phyloP scores from a whole-genome alignment of 306 rosid species.

The Alnus rubra region DNA sequence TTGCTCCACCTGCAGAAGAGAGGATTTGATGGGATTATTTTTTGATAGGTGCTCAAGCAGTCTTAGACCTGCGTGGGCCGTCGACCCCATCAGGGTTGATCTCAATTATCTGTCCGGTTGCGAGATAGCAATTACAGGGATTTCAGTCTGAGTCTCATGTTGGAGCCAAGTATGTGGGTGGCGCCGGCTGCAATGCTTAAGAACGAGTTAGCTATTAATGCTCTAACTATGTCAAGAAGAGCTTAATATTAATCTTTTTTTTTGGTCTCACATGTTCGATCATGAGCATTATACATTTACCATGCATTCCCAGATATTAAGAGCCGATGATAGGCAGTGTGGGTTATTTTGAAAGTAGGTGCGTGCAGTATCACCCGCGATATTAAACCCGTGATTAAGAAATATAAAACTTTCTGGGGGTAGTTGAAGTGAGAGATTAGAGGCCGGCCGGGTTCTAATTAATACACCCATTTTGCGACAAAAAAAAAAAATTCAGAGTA shows the following conservation, averaged over 20 bases:
- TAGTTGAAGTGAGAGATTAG: slow-evolving; percentile 21
- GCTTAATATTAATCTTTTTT: not conserved
- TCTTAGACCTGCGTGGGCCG: no score
- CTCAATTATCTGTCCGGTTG: no score
- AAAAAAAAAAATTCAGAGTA: slow-evolving; percentile 21
- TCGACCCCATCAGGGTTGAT: no score
- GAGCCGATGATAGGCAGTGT: not conserved
- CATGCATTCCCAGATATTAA: not conserved
- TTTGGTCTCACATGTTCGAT: not conserved
- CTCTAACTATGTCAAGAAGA: not conserved
- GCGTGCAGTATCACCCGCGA: slow-evolving; percentile 7
- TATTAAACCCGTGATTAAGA: slow-evolving; percentile 16
- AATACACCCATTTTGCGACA: slow-evolving; percentile 32
- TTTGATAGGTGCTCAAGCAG: no score
- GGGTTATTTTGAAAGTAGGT: slow-evolving; percentile 19
- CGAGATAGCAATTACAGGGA: no score
- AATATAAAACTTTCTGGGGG: slow-evolving; percentile 5
- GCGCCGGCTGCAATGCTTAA: not conserved
- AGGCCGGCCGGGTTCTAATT: slow-evolving; percentile 20
- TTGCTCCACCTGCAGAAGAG: no score
- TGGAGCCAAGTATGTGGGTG: not conserved
- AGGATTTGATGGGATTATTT: no score
- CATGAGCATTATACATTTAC: not conserved
- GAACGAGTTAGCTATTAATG: not conserved
- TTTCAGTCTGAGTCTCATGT: no score